These are phyloP conservation scores for Aotearoamyces nothofagi DNA, from an alignment of 2,329 filamentous ascomycete species.

Conservation along the genomic window DNA sequence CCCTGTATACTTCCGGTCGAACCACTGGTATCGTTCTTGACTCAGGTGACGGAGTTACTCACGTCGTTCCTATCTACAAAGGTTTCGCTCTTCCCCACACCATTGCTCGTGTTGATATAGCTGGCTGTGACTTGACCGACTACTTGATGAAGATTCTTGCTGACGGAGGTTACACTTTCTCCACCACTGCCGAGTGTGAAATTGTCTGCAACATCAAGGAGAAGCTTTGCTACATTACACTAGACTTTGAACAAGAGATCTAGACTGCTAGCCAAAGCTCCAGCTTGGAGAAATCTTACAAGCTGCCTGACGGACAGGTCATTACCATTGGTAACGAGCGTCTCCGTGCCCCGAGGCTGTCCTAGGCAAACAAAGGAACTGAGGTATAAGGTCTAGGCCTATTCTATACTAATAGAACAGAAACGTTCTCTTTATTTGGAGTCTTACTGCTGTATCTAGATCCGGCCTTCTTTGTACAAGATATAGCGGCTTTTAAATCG, in stretches of 20 bases:
- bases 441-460: too few species aligned
- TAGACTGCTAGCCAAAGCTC: conserved; percentile 99
- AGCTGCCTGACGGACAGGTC: conserved; percentile 97
- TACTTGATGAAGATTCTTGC: conserved; percentile 99
- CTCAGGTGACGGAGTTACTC: conserved; percentile 99
- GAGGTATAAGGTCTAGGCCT: too few species aligned
- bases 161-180: conserved; percentile 99
- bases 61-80: conserved; percentile 99
- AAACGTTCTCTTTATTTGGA: too few species aligned
- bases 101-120: conserved; percentile 99
- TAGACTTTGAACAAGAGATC: conserved; percentile 99
- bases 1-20: conserved; percentile 98
- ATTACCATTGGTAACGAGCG: conserved; percentile 99
- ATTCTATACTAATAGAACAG: too few species aligned
- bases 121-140: conserved; percentile 98
- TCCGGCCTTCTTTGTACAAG: too few species aligned
- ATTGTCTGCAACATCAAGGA: conserved; percentile 99
- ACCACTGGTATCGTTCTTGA: conserved; percentile 99
- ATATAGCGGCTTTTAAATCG: too few species aligned
- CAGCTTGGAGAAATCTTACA: conserved; percentile 98
- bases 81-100: conserved; percentile 99
- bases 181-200: conserved; percentile 99
- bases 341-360: conserved; percentile 98
- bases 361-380: conserved; percentile 97
- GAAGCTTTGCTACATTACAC: conserved; percentile 99